Percentiles rank a stretch among this genome's conserved stretches.
Conservation (phyloP, 371 early-diverging fungal species). For the Chytridiales sp. region DNA sequence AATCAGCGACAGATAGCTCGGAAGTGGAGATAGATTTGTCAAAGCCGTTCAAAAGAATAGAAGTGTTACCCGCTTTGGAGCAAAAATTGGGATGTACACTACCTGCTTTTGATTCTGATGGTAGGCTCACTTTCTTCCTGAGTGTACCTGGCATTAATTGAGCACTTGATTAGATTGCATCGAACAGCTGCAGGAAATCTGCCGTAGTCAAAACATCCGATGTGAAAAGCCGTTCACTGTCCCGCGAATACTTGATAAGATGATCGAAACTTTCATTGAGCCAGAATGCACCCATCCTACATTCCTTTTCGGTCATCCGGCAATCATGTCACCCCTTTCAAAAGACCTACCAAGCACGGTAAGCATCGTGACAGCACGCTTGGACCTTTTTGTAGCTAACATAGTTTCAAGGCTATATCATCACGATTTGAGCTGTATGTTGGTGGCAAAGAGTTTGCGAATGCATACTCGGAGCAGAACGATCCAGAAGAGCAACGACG, state of each 20-base stretch:
- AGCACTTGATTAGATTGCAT: constrained; percentile 6
- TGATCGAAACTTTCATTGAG: constrained; percentile 90
- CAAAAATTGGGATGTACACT: constrained; percentile 49
- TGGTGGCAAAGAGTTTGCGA: constrained; percentile 88
- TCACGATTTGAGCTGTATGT: constrained; percentile 96
- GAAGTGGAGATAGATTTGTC: constrained; percentile 63
- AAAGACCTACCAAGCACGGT: constrained; percentile 52
- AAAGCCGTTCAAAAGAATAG: constrained; percentile 75
- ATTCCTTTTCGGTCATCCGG: constrained; percentile 90
- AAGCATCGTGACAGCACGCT: not conserved
- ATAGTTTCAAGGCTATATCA: constrained; percentile 38
- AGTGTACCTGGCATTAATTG: constrained; percentile 35
- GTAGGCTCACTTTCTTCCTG: constrained; percentile 26
- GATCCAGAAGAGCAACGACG: constrained; percentile 96
- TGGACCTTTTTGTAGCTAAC: constrained; percentile 10
- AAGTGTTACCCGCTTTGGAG: constrained; percentile 73
- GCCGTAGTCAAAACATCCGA: constrained; percentile 54
- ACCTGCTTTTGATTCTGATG: constrained; percentile 52
- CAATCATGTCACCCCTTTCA: constrained; percentile 91
- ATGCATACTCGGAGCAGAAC: constrained; percentile 99
- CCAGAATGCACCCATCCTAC: constrained; percentile 91
- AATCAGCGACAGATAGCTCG: constrained; percentile 15
- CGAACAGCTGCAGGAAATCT: constrained; percentile 50
- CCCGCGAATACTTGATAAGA: constrained; percentile 82
- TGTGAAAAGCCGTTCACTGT: constrained; percentile 71